Evolutionary conservation across 306 rosid genomes (phyloP), one percentile per base, ranked within the genome.

Genomic region (Sphenostylis stenocarpa): DNA sequence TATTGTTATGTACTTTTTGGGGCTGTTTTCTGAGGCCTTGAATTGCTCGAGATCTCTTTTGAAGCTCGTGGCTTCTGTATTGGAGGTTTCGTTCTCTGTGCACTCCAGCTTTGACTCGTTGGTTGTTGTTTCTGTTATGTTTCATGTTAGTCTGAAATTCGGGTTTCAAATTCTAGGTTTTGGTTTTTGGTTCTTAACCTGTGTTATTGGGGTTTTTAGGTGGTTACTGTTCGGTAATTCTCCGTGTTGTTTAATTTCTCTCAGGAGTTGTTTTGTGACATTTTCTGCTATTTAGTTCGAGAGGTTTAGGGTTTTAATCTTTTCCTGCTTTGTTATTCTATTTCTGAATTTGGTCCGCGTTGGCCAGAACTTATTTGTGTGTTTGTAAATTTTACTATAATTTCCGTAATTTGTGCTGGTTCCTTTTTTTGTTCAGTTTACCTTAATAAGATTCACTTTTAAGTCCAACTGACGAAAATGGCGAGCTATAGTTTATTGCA

Each of bases 41-140:
- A 83, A 85, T 82, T 78, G 43, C 60, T 68, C 47, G 73, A 84
- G 97, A 90, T 91, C 96, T 88, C 60, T 65, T 55, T 33, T 77
- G 75, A 6, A 48, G 4, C 19, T 48, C 23, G 4, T 3, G 11
- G 80, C 84, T 80, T 68, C 21, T 20, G 1, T 81, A 31, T 45
- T 45, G 60, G 39, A 64, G 72, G 62, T 69, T 56, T 19, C 38
- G 63, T 72, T 79, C 63, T 77, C 19, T 36, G 31, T 72, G 69
- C 51, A 13, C 17, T 47, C 45, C 17, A 29, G 66, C 70, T 78
- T 76, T 77, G 51, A 58, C 83, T 72, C 23, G 23, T 6, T 17
- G 0, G 12, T n/a, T 48, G 49, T 9, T 48, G 47, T 49, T n/a
- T 78, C 33, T 83, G n/a, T 85, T 49, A 17, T 17, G 12, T 7